Evolutionary conservation across 805 yeast species (phyloP), one percentile per base, ranked within the genome.

Genomic region (Torulaspora microellipsoides): DNA sequence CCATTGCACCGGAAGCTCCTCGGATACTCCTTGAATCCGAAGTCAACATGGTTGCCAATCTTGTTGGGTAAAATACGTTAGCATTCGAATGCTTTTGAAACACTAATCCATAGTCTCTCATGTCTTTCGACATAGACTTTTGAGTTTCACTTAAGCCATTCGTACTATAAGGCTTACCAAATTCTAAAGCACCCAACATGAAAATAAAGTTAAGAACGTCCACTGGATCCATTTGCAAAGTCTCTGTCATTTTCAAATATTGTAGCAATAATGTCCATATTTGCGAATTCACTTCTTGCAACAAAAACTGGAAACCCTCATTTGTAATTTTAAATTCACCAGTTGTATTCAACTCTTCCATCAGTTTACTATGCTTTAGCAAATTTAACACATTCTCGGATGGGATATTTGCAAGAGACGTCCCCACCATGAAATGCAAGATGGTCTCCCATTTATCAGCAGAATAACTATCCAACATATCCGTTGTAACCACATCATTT

Each of bases 361-460:
- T 90, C 40, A 93, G 70, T 2, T 91, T 91, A 48, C 95, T 83
- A 67, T 81, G 88, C 50, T 77, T 75, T 38, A 93, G 69, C 23
- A 93, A 69, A 13, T 80, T 76, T 38, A 93, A 69, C 0, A 91
- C 97, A 13, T 91, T 90, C n/a, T 76, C 74, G 37, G 90, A 82
- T 2, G 96, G 96, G 2, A 77, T 68, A 13, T 71, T 74, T 9
- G 77, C 71, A 36, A 82, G 67, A 40, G 86, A 85, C 0, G 97
- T 87, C 1, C 98, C 96, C 34, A 93, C 99, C 98, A 93, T 91
- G 68, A 83, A 93, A 71, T 93, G 98, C 55, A 93, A 71, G 53
- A 93, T 91, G 7, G 87, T 79, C 61, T 93, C 99, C 99, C 99
- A 93, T 59, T 85, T 88, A 36, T 75, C 77, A 6, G 88, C 76